Percentiles rank a stretch among this genome's conserved stretches.
Conservation (phyloP, 176 grass and related monocot species). For the Carex parvula region DNA sequence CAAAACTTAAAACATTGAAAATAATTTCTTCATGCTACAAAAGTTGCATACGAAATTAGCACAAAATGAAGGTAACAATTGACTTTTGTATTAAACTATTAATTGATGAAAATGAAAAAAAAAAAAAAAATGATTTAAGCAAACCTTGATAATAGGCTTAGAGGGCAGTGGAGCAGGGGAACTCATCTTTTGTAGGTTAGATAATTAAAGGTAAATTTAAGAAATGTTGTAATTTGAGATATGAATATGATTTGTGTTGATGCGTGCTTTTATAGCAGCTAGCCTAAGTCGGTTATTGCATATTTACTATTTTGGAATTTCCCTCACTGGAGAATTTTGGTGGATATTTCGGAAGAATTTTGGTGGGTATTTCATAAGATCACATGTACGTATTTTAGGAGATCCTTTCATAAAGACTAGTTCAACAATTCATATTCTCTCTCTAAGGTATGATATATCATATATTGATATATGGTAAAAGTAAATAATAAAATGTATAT, state of each 20-base stretch:
- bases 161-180: too few species aligned
- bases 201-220: background rate
- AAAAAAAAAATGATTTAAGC: background rate
- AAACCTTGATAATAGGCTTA: background rate
- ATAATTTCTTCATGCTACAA: background rate
- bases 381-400: background rate
- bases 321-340: background rate
- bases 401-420: too few species aligned
- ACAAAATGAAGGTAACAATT: background rate
- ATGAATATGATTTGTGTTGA: too few species aligned
- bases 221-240: too few species aligned
- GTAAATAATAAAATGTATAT: too few species aligned
- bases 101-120: background rate
- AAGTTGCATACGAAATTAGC: background rate
- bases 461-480: too few species aligned
- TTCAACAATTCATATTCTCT: too few species aligned
- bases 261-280: too few species aligned
- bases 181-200: background rate
- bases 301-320: background rate
- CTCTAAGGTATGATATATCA: too few species aligned
- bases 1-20: background rate
- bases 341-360: too few species aligned
- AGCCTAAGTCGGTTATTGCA: background rate
- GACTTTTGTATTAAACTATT: too few species aligned
- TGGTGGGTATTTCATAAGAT: background rate